phyloP scores from a whole-genome alignment of 1,139 yeast species.

The Sugiyamaella pinicola region DNA sequence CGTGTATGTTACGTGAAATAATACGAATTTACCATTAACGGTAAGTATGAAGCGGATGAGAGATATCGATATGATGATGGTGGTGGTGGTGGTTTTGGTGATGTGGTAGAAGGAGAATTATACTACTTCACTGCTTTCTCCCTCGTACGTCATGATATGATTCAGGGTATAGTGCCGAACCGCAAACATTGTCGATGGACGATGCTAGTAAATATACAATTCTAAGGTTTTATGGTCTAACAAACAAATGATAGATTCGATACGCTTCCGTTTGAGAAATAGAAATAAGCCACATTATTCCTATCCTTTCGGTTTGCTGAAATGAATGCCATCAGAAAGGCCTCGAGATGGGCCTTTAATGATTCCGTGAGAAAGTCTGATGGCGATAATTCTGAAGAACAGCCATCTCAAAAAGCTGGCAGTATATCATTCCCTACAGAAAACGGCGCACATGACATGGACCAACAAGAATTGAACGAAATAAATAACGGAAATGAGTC shows the following conservation, averaged over 20 bases:
- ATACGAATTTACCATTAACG: background rate
- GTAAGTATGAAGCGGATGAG: background rate
- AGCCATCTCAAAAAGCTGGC: too few relatives aligned
- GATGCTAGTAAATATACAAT: too few relatives aligned
- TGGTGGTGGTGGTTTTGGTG: too few relatives aligned
- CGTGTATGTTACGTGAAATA: conserved; percentile 7
- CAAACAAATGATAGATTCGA: background rate
- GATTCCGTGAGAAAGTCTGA: background rate
- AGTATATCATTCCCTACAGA: background rate
- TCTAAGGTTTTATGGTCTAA: too few relatives aligned
- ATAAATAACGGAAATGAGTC: conserved; percentile 27
- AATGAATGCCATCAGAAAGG: conserved; percentile 14
- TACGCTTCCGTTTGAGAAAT: background rate
- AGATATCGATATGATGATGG: background rate
- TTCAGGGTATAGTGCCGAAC: too few relatives aligned
- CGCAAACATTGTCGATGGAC: too few relatives aligned
- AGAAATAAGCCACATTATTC: background rate
- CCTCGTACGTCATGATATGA: too few relatives aligned
- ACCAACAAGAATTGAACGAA: background rate
- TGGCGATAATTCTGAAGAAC: background rate
- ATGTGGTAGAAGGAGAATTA: too few relatives aligned
- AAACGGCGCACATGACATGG: background rate
- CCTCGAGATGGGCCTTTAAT: conserved; percentile 11
- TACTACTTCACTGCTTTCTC: too few relatives aligned
- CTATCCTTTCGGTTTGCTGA: background rate